Percentiles rank a stretch among this genome's conserved stretches.
Evolutionary conservation across 2,329 filamentous ascomycete species (phyloP).

Genomic region (Lecanicillium sp.): DNA sequence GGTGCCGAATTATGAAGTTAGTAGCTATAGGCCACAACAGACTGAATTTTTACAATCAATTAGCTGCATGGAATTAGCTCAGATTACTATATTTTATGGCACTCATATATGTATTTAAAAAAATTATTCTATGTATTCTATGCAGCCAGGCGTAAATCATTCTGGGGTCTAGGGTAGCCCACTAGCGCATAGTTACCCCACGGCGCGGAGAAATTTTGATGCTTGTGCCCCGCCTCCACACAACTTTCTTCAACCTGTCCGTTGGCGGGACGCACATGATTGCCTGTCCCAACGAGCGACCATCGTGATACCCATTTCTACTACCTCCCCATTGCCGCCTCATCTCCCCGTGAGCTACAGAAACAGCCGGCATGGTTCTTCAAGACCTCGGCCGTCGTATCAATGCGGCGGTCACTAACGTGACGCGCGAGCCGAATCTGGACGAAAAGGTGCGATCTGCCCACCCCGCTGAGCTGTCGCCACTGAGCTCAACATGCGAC

Average conservation of each 20-base stretch:
- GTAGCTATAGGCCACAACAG: too few relatives aligned
- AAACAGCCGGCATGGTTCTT: conserved; percentile 68
- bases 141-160: too few relatives aligned
- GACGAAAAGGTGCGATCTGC: conserved; percentile 73
- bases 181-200: too few relatives aligned
- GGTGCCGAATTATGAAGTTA: too few relatives aligned
- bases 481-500: conserved; percentile 1
- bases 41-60: too few relatives aligned
- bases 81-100: too few relatives aligned
- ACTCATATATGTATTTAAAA: too few relatives aligned
- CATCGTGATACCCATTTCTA: conserved; percentile 2
- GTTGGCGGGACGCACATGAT: conserved; percentile 9
- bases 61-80: too few relatives aligned
- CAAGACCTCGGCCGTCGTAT: conserved; percentile 98
- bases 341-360: conserved; percentile 5
- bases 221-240: conserved; percentile 10
- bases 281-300: conserved; percentile 6
- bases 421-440: conserved; percentile 85
- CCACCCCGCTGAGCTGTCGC: conserved; percentile 5
- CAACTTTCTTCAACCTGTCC: not conserved
- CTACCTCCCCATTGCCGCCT: not conserved
- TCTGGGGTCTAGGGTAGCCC: too few relatives aligned
- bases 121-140: too few relatives aligned
- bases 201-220: conserved; percentile 10
- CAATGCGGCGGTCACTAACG: conserved; percentile 88